Evolutionary conservation across 2,329 filamentous ascomycete species (phyloP).

Genomic region (Colletotrichum cereale): DNA sequence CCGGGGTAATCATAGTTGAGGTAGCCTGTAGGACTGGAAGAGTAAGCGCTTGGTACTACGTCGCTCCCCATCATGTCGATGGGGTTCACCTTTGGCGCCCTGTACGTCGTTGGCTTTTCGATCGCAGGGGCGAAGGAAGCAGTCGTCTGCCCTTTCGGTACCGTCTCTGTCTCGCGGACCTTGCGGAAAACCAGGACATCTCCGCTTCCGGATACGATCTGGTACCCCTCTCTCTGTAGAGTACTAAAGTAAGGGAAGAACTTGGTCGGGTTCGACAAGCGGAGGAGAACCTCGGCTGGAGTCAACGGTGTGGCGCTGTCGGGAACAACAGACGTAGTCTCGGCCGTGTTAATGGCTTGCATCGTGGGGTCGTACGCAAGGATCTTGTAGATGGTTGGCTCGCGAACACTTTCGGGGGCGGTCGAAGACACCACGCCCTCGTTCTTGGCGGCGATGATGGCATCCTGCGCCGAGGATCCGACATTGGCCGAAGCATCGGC

Average conservation of each 20-base stretch:
- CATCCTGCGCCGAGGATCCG: constrained; percentile 6
- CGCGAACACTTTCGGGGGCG: constrained; percentile 28
- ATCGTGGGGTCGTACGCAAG: constrained; percentile 73
- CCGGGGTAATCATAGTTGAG: constrained; percentile 68
- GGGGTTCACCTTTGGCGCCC: constrained; percentile 62
- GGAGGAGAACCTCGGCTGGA: constrained; percentile 70
- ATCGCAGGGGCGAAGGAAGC: constrained; percentile 13
- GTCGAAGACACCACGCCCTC: background rate
- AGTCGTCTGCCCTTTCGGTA: constrained; percentile 29
- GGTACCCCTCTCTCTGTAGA: constrained; percentile 72
- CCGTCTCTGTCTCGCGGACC: constrained; percentile 53
- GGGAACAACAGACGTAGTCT: constrained; percentile 68
- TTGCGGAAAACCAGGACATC: constrained; percentile 77
- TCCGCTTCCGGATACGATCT: constrained; percentile 73
- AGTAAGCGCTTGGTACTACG: constrained; percentile 62
- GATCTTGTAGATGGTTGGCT: constrained; percentile 68
- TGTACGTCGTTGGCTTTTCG: constrained; percentile 37
- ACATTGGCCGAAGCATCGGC: constrained; percentile 25
- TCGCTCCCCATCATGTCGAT: constrained; percentile 67
- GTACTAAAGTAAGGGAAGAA: constrained; percentile 74
- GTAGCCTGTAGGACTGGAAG: constrained; percentile 74
- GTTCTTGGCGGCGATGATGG: background rate
- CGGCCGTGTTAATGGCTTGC: constrained; percentile 68
- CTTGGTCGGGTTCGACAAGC: constrained; percentile 71
- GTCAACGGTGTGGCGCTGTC: constrained; percentile 64